Evolutionary conservation across 768 basidiomycete genomes (phyloP).

Genomic region (Lentinus tigrinus): DNA sequence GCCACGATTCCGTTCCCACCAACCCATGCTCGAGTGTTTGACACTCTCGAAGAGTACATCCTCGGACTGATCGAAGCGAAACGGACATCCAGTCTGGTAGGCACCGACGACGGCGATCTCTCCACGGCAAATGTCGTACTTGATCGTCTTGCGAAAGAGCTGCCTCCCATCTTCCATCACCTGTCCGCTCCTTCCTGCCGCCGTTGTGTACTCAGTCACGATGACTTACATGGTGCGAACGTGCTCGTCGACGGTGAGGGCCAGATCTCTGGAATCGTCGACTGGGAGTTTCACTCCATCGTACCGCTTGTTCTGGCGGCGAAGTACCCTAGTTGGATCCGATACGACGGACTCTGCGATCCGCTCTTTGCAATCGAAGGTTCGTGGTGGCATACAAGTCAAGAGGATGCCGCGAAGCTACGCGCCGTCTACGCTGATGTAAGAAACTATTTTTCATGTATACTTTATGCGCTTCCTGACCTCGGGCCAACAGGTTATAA

Average conservation of each 20-base stretch:
- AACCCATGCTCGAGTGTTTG: not conserved
- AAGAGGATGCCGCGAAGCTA: constrained; percentile 1
- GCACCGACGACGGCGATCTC: not conserved
- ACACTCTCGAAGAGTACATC: not conserved
- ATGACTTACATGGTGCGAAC: constrained; percentile 15
- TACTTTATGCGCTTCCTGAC: not conserved
- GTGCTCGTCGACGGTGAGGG: constrained; percentile 18
- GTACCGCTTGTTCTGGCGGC: constrained; percentile 24
- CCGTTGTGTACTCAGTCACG: constrained; percentile 20
- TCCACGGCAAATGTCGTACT: not conserved
- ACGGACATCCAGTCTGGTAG: not conserved
- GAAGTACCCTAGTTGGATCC: constrained; percentile 25
- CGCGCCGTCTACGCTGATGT: constrained; percentile 7
- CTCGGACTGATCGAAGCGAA: not conserved
- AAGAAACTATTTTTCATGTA: not conserved
- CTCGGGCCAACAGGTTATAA: not conserved
- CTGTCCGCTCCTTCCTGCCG: not conserved
- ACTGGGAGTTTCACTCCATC: constrained; percentile 25
- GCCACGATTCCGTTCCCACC: not conserved
- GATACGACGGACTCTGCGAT: constrained; percentile 22
- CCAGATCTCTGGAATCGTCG: constrained; percentile 19
- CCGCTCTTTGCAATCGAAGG: constrained; percentile 7
- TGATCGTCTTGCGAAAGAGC: not conserved
- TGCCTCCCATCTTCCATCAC: not conserved
- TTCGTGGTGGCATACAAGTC: not conserved